Conservation (phyloP, 768 basidiomycete species). For the Russula dissimulans region DNA sequence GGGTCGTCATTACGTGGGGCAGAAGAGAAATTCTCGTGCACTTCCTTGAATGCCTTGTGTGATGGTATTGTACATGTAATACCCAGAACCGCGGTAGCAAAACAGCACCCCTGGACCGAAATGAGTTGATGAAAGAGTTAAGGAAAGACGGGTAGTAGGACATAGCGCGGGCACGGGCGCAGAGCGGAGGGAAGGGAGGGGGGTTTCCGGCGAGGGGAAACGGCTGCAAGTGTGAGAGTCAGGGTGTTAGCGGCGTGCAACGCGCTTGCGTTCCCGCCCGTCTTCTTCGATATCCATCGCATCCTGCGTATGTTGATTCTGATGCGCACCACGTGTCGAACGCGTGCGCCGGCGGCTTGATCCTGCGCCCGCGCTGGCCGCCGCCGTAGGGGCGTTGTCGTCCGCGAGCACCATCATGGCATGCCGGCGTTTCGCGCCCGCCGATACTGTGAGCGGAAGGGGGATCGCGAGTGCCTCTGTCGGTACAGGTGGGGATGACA, state of each 20-base stretch:
- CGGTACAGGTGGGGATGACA: conserved; percentile 20
- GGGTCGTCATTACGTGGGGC: neutral
- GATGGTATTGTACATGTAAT: conserved; percentile 14
- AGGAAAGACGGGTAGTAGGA: neutral
- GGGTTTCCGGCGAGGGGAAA: neutral
- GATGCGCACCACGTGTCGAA: conserved; percentile 33
- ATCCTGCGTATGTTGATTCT: conserved; percentile 36
- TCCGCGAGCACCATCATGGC: conserved; percentile 66
- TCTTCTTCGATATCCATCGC: conserved; percentile 74
- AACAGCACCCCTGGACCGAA: conserved; percentile 1
- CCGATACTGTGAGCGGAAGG: conserved; percentile 27
- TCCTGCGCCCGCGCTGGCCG: conserved; percentile 30
- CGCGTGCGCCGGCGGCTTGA: conserved; percentile 47
- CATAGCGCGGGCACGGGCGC: neutral
- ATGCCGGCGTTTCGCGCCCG: conserved; percentile 66
- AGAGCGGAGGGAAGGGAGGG: neutral
- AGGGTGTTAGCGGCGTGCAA: conserved; percentile 47
- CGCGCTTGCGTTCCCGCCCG: conserved; percentile 63
- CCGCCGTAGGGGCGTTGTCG: conserved; percentile 35
- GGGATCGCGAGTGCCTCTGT: conserved; percentile 21
- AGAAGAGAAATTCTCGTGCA: conserved; percentile 2
- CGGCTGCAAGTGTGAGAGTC: neutral
- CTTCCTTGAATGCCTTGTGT: conserved; percentile 1
- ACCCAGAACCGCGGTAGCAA: conserved; percentile 1
- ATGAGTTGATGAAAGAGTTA: neutral